Evolutionary conservation across 108 stramenopile species (phyloP).

Genomic region (Nitzschia sp.): DNA sequence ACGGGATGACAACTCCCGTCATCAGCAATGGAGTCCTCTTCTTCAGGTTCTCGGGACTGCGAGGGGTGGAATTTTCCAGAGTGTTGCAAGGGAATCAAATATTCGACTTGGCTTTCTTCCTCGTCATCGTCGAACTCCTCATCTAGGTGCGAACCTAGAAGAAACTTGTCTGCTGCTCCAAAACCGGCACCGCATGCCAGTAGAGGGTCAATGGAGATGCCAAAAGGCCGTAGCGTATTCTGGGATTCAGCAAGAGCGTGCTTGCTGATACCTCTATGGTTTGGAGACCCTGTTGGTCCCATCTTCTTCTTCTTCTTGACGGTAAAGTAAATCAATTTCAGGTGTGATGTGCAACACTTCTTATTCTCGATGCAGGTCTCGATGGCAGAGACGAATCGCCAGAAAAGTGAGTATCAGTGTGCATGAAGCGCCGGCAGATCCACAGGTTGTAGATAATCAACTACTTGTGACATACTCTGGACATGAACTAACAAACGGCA

Average conservation of each 20-base stretch:
- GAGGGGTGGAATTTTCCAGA: too few species aligned
- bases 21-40: conserved; percentile 2
- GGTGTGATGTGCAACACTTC: not conserved
- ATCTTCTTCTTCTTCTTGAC: too few species aligned
- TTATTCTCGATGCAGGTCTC: not conserved
- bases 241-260: too few species aligned
- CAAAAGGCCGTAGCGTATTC: not conserved
- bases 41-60: not conserved
- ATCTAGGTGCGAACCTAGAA: not conserved
- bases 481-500: too few species aligned
- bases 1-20: conserved; percentile 21
- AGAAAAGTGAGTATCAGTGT: not conserved
- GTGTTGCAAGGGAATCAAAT: too few species aligned
- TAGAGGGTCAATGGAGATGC: not conserved
- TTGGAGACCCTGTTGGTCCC: too few species aligned
- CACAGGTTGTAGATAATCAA: too few species aligned
- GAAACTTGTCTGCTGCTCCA: not conserved
- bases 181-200: not conserved
- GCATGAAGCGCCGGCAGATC: too few species aligned
- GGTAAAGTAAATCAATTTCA: not conserved
- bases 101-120: not conserved
- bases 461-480: too few species aligned
- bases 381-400: not conserved
- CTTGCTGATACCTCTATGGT: too few species aligned
- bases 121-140: not conserved